phyloP scores from a whole-genome alignment of 169 alveolate genomes.

The Besnoitia besnoiti region DNA sequence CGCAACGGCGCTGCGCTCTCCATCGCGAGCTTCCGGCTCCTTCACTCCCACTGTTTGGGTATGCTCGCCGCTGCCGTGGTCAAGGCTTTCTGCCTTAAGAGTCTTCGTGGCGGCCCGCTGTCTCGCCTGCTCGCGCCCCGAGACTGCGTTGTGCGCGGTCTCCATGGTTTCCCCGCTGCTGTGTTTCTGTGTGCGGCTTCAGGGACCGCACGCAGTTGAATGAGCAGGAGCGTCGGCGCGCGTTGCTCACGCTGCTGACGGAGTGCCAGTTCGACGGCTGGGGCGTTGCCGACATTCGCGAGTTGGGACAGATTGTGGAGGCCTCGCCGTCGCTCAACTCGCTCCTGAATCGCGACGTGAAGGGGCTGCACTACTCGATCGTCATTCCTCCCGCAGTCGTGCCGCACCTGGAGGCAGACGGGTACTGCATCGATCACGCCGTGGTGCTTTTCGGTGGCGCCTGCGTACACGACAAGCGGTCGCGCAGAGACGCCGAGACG shows the following conservation, averaged over 20 bases:
- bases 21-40: too few species aligned
- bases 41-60: too few species aligned
- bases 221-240: constrained; percentile 3
- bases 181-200: not conserved
- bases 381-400: constrained; percentile 6
- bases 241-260: constrained; percentile 13
- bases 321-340: constrained; percentile 91
- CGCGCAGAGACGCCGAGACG: not conserved
- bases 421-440: not conserved
- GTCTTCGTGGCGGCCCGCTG: too few species aligned
- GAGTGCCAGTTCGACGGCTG: not conserved
- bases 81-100: too few species aligned
- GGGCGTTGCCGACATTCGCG: constrained; percentile 24
- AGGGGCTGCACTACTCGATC: not conserved
- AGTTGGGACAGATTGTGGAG: constrained; percentile 90
- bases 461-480: not conserved
- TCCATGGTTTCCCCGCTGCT: not conserved
- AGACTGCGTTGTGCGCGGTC: too few species aligned
- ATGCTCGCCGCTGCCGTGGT: too few species aligned
- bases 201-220: constrained; percentile 15
- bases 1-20: too few species aligned
- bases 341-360: not conserved
- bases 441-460: constrained; percentile 20
- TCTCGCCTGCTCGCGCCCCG: too few species aligned
- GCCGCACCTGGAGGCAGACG: constrained; percentile 18